Percentiles rank a stretch among this genome's conserved stretches.
Conservation (phyloP, 2,329 filamentous ascomycete genomes). For the Diplodia corticola region DNA sequence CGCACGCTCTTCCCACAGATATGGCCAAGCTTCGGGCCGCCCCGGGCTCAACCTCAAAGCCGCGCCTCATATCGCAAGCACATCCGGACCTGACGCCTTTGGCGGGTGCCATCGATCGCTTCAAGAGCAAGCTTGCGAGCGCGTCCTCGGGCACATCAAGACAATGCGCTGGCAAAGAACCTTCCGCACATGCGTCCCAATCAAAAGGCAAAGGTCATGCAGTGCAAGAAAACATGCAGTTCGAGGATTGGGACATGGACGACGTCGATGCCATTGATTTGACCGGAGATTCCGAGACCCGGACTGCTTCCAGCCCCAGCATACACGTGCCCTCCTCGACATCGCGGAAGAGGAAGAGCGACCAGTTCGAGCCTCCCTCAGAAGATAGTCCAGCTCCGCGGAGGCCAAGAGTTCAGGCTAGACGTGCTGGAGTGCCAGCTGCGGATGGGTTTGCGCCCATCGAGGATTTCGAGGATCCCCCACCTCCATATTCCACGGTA, state of each 20-base stretch:
- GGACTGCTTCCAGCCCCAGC: conserved; percentile 28
- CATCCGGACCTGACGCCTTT: neutral
- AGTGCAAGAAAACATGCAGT: neutral
- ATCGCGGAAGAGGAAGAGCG: conserved; percentile 49
- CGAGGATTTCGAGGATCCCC: conserved; percentile 29
- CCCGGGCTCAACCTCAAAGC: conserved; percentile 45
- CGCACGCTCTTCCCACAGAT: conserved; percentile 23
- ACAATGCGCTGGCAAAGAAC: neutral
- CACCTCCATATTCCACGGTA: conserved; percentile 48
- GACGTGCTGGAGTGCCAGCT: neutral
- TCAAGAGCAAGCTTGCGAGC: conserved; percentile 2
- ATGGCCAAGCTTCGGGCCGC: conserved; percentile 49
- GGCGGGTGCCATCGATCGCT: neutral
- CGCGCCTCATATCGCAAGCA: conserved; percentile 35
- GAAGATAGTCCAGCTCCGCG: neutral
- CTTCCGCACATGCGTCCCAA: neutral
- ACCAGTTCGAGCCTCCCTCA: conserved; percentile 41
- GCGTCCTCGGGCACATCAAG: neutral
- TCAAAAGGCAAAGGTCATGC: neutral
- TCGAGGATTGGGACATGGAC: conserved; percentile 4
- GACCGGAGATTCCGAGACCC: conserved; percentile 33
- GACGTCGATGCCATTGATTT: conserved; percentile 38
- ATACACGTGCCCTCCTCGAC: conserved; percentile 24
- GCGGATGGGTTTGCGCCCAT: conserved; percentile 23
- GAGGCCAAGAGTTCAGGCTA: neutral